Conservation (phyloP, 192 early-diverging fungal genomes). For the Coemansia sp. region DNA sequence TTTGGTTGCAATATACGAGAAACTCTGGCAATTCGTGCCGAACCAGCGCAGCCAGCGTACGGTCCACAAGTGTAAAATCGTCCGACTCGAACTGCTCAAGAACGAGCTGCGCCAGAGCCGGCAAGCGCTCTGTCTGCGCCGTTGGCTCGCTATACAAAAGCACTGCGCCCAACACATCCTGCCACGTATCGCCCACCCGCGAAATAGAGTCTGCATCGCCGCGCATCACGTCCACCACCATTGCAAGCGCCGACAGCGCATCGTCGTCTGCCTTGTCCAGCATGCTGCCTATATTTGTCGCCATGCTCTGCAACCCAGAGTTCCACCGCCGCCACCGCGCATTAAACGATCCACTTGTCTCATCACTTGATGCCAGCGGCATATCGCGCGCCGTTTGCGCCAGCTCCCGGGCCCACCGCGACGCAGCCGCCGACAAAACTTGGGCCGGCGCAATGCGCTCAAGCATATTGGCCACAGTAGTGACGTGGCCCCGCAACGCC, state of each 20-base stretch:
- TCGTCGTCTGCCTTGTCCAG: not conserved
- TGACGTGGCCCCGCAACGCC: slow-evolving; percentile 40
- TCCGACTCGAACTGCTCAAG: slow-evolving; percentile 32
- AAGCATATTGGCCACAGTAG: slow-evolving; percentile 32
- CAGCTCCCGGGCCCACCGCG: slow-evolving; percentile 31
- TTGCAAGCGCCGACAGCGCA: slow-evolving; percentile 17
- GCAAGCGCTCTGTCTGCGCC: slow-evolving; percentile 32
- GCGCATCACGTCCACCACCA: slow-evolving; percentile 26
- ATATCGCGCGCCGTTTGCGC: slow-evolving; percentile 21
- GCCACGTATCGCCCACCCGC: slow-evolving; percentile 47
- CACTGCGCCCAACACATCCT: slow-evolving; percentile 56
- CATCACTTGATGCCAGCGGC: slow-evolving; percentile 44
- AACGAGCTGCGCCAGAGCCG: slow-evolving; percentile 13
- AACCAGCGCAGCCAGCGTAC: slow-evolving; percentile 40
- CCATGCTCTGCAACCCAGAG: slow-evolving; percentile 16
- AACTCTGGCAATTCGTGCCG: slow-evolving; percentile 51
- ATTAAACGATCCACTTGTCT: slow-evolving; percentile 35
- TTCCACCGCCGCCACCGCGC: slow-evolving; percentile 43
- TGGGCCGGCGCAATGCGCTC: slow-evolving; percentile 17
- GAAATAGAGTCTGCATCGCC: slow-evolving; percentile 51
- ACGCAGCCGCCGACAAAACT: slow-evolving; percentile 15
- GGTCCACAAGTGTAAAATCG: slow-evolving; percentile 36
- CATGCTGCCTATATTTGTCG: slow-evolving; percentile 21
- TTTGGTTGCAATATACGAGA: slow-evolving; percentile 44
- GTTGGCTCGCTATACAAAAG: slow-evolving; percentile 58